These are phyloP conservation scores for Amanita rimosa DNA, from an alignment of 768 basidiomycete species.

Conservation along the genomic window DNA sequence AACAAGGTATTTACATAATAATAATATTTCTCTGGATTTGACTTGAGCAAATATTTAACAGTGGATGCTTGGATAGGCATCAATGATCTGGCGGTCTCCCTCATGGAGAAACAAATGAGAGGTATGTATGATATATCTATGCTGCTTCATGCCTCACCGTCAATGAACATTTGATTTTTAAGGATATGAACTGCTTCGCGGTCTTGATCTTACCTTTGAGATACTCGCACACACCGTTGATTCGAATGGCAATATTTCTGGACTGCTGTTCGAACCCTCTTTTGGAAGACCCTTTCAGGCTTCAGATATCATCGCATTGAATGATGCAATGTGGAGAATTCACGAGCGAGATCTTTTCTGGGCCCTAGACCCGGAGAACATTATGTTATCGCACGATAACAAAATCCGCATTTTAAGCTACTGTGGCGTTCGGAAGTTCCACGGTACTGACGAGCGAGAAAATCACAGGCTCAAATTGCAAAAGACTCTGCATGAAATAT, in stretches of 20 bases:
- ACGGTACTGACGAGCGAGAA: not conserved
- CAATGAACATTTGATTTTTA: not conserved
- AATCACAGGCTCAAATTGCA: not conserved
- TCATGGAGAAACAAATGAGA: constrained; percentile 17
- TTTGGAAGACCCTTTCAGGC: constrained; percentile 18
- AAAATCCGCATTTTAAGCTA: constrained; percentile 23
- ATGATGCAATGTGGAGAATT: constrained; percentile 19
- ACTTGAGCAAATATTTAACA: not conserved
- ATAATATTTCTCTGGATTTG: no score
- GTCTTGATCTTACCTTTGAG: constrained; percentile 24
- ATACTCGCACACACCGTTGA: constrained; percentile 23
- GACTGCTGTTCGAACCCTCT: constrained; percentile 25
- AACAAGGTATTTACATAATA: constrained; percentile 14
- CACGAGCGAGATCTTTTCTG: constrained; percentile 18
- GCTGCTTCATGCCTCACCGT: no score
- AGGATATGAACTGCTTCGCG: constrained; percentile 17
- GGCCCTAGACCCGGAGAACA: constrained; percentile 10
- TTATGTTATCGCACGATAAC: constrained; percentile 21
- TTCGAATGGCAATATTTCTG: constrained; percentile 20
- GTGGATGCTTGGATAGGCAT: constrained; percentile 21
- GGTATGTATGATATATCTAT: not conserved
- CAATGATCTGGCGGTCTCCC: not conserved
- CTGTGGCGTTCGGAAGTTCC: constrained; percentile 4
- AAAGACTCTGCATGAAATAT: not conserved
- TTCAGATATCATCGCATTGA: constrained; percentile 19